These are phyloP conservation scores for Penicillium sp. DNA, from an alignment of 2,329 filamentous ascomycete genomes.

Conservation along the genomic window DNA sequence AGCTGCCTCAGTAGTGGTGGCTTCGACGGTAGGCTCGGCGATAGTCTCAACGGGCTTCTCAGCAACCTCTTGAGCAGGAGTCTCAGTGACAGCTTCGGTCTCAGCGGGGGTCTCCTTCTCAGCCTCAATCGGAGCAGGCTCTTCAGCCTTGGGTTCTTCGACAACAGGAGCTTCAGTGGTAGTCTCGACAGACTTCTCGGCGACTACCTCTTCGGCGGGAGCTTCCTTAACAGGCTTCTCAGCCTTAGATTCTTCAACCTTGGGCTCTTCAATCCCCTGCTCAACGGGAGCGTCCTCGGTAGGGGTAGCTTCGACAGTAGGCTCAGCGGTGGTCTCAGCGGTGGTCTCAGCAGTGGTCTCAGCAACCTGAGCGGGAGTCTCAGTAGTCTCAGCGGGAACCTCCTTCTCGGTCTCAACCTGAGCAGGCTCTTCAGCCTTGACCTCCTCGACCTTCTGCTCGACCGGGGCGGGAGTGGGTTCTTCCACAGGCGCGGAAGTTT, in stretches of 20 bases:
- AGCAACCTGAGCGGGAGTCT: background rate
- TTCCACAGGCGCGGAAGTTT: slow-evolving; percentile 1
- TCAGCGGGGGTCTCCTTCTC: slow-evolving; percentile 6
- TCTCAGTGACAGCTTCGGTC: background rate
- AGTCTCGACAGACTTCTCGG: slow-evolving; percentile 31
- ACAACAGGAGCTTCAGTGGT: slow-evolving; percentile 26
- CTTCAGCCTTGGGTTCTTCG: slow-evolving; percentile 1
- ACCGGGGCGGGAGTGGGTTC: background rate
- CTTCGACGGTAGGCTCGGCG: slow-evolving; percentile 34
- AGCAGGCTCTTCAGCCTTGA: slow-evolving; percentile 5
- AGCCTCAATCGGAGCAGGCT: slow-evolving; percentile 4
- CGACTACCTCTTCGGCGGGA: background rate
- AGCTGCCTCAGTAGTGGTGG: slow-evolving; percentile 28
- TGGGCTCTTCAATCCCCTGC: background rate
- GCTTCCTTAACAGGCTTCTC: slow-evolving; percentile 10
- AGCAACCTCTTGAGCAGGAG: background rate
- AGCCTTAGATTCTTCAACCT: background rate
- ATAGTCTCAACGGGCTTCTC: slow-evolving; percentile 3
- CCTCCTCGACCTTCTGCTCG: slow-evolving; percentile 3
- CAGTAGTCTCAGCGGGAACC: background rate
- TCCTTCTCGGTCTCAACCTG: slow-evolving; percentile 1
- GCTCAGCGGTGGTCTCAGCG: background rate
- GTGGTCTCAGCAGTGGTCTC: background rate
- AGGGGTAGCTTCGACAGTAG: slow-evolving; percentile 38
- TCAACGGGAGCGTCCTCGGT: slow-evolving; percentile 1